Evolutionary conservation across 768 basidiomycete species (phyloP), one percentile per base, ranked within the genome.

Genomic region (Lactarius evosmus): DNA sequence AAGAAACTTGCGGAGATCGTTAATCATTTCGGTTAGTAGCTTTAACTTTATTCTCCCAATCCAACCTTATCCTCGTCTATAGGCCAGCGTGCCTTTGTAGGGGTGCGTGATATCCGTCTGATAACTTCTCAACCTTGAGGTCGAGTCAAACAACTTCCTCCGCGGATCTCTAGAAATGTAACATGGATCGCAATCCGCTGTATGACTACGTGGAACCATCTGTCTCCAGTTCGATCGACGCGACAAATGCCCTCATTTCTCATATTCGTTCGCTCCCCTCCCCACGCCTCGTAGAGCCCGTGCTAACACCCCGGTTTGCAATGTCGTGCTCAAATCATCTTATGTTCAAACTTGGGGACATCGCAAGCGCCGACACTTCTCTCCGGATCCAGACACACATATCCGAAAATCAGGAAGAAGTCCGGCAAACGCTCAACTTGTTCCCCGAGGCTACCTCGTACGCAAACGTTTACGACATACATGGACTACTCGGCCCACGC

Each of bases 241-340:
- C 80, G 53, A 95, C 95, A 0, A 73, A 77, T 51, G 76, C 78
- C 19, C 79, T 95, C 30, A 86, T 98, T 66, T 62, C 78, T 0
- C 76, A 95, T 75, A 87, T 97, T 70, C 83, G 83, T 41, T 72
- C 80, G 5, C 75, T 93, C 55, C 74, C 82, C 30, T 17, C n/a
- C 30, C 65, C 70, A 77, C 80, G 84, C 1, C 84, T 95, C 7
- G 89, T 98, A 11, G 90, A 91, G 61, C 96, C 96, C 5, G 86
- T 94, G 70, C 76, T 98, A 49, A 98, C 96, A 0, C 96, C 96
- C 16, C 90, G 96, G n/a, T 98, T 98, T 74, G 96, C 96, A 27
- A 89, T 98, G 63, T 87, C 91, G 12, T 96, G 94, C 75, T 85
- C 94, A 0, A 74, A 79, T 14, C 76, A 82, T n/a, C 83, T 95